Percentiles rank a stretch among this genome's conserved stretches.
phyloP scores from a whole-genome alignment of 805 yeast species.

The Saturnispora zaruensis region DNA sequence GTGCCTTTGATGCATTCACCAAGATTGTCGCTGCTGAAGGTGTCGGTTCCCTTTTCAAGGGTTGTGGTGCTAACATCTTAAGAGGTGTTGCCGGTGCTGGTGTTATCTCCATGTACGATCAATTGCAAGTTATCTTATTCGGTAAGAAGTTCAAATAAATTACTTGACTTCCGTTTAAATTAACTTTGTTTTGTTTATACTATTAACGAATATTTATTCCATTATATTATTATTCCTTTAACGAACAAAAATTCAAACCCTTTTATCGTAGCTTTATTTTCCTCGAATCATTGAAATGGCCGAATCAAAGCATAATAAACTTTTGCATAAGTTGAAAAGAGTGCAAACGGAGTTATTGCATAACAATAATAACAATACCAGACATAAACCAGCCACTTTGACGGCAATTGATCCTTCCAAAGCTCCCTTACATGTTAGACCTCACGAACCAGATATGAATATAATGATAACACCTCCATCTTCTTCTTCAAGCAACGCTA shows the following conservation, averaged over 20 bases:
- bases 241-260: not conserved
- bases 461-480: not conserved
- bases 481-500: not conserved
- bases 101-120: conserved; percentile 97
- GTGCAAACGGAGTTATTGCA: not conserved
- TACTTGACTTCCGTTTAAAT: conserved; percentile 13
- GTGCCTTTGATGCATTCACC: conserved; percentile 89
- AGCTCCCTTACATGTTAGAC: not conserved
- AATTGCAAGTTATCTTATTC: conserved; percentile 86
- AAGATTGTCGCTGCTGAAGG: conserved; percentile 96
- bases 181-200: conserved; percentile 8
- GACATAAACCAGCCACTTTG: not conserved
- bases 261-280: not conserved
- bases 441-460: not conserved
- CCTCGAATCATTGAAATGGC: not conserved
- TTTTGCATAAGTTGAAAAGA: conserved; percentile 1
- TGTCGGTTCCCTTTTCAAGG: conserved; percentile 88
- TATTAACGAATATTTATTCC: conserved; percentile 11
- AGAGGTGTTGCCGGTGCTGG: conserved; percentile 99
- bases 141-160: conserved; percentile 86
- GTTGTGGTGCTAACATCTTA: conserved; percentile 99
- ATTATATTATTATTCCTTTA: not conserved
- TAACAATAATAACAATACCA: not conserved
- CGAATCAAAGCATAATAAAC: not conserved
- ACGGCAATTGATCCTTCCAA: not conserved